phyloP scores from a whole-genome alignment of 208 protist genomes.

The Strigomonas culicis region DNA sequence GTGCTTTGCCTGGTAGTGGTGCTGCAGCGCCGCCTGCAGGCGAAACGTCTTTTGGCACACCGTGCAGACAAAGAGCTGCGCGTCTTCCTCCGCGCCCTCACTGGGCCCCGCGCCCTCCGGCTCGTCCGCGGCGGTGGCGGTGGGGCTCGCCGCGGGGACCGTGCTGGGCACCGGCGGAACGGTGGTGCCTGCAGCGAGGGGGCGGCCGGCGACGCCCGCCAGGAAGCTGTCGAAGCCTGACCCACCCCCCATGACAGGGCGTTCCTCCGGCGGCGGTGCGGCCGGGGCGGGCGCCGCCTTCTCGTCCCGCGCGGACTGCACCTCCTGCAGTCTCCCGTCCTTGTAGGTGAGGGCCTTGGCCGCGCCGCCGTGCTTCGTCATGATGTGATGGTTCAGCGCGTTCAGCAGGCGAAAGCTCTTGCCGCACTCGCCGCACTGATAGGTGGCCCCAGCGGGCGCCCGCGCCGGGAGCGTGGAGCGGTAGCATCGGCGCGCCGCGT shows the following conservation, averaged over 20 bases:
- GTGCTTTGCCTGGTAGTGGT: constrained; percentile 90
- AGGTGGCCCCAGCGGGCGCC: constrained; percentile 19
- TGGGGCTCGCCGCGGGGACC: neutral
- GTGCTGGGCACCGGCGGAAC: neutral
- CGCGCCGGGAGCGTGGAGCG: too few relatives aligned
- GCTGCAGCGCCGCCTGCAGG: constrained; percentile 81
- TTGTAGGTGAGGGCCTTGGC: constrained; percentile 57
- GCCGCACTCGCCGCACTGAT: constrained; percentile 79
- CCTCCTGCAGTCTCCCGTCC: constrained; percentile 54
- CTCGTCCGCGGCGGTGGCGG: neutral
- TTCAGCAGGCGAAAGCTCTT: constrained; percentile 86
- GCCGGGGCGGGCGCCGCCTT: constrained; percentile 12
- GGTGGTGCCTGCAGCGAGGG: constrained; percentile 2
- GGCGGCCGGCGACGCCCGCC: constrained; percentile 17
- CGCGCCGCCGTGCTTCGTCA: constrained; percentile 74
- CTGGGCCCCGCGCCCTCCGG: constrained; percentile 1
- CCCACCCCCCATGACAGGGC: neutral
- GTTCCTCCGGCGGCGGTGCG: neutral
- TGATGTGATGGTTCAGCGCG: constrained; percentile 87
- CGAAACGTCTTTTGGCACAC: constrained; percentile 88
- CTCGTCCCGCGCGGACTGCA: constrained; percentile 20
- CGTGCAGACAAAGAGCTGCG: constrained; percentile 76
- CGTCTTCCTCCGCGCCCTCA: constrained; percentile 24
- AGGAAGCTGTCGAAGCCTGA: constrained; percentile 21
- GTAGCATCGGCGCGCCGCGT: too few relatives aligned